Percentiles rank a stretch among this genome's conserved stretches.
These are phyloP conservation scores for Rhizophagus sp. DNA, from an alignment of 192 early-diverging fungal genomes.

Conservation along the genomic window DNA sequence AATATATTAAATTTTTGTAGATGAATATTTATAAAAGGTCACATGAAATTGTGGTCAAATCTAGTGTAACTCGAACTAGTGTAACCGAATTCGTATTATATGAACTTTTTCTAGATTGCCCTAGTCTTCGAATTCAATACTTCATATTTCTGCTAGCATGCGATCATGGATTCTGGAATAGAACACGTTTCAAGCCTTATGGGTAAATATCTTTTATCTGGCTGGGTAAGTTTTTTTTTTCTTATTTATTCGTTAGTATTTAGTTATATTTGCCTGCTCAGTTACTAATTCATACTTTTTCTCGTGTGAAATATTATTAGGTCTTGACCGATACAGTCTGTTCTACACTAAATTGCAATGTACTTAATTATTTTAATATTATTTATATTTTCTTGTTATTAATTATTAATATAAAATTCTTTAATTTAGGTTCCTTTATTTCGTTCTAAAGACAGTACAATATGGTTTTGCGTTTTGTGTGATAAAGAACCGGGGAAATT, in stretches of 20 bases:
- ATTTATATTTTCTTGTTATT: background rate
- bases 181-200: conserved; percentile 4
- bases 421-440: conserved; percentile 8
- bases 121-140: no score
- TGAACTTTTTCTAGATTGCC: no score
- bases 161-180: background rate
- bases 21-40: no score
- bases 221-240: conserved; percentile 12
- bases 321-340: conserved; percentile 4
- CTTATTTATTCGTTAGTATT: background rate
- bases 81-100: no score
- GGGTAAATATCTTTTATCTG: conserved; percentile 23
- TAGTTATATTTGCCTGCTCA: background rate
- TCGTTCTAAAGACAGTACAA: conserved; percentile 18
- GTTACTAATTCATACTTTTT: background rate
- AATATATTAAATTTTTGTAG: no score
- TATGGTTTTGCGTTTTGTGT: conserved; percentile 24
- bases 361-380: background rate
- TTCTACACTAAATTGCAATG: background rate
- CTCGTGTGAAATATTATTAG: background rate
- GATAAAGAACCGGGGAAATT: background rate
- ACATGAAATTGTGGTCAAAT: no score
- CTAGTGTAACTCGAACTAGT: no score
- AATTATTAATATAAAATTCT: background rate
- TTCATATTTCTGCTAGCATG: no score